phyloP scores from a whole-genome alignment of 2,329 filamentous ascomycete species.

The Fusarium scirpi region DNA sequence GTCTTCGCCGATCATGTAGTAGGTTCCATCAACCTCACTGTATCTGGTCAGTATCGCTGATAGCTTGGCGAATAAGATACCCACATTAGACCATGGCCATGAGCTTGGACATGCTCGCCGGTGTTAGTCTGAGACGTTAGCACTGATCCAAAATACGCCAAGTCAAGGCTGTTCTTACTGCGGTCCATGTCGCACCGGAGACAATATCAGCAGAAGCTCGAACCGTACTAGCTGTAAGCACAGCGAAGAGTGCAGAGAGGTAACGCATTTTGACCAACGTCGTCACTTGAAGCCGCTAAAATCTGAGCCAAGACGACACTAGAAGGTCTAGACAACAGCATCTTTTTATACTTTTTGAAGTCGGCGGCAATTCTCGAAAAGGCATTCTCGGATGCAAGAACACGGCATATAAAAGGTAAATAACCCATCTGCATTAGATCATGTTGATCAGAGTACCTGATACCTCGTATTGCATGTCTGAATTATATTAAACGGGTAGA shows the following conservation, averaged over 20 bases:
- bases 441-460: background rate
- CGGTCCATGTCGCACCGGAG: slow-evolving; percentile 61
- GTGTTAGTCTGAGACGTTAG: slow-evolving; percentile 52
- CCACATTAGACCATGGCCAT: slow-evolving; percentile 73
- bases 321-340: background rate
- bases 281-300: background rate
- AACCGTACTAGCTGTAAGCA: slow-evolving; percentile 9
- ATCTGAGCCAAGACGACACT: background rate
- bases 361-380: background rate
- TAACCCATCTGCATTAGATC: background rate
- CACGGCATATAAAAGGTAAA: background rate
- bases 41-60: background rate
- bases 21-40: slow-evolving; percentile 61
- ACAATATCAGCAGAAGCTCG: slow-evolving; percentile 52
- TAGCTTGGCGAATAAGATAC: no score
- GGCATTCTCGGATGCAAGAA: slow-evolving; percentile 9
- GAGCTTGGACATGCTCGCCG: slow-evolving; percentile 72
- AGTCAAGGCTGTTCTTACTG: slow-evolving; percentile 43
- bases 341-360: background rate
- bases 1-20: slow-evolving; percentile 78
- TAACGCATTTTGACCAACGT: background rate
- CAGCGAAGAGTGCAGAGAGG: slow-evolving; percentile 7
- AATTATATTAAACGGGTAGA: background rate
- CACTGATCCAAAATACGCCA: no score
- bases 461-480: background rate